Evolutionary conservation across 2,329 filamentous ascomycete species (phyloP).

Genomic region (Trichoderma semiorbis): DNA sequence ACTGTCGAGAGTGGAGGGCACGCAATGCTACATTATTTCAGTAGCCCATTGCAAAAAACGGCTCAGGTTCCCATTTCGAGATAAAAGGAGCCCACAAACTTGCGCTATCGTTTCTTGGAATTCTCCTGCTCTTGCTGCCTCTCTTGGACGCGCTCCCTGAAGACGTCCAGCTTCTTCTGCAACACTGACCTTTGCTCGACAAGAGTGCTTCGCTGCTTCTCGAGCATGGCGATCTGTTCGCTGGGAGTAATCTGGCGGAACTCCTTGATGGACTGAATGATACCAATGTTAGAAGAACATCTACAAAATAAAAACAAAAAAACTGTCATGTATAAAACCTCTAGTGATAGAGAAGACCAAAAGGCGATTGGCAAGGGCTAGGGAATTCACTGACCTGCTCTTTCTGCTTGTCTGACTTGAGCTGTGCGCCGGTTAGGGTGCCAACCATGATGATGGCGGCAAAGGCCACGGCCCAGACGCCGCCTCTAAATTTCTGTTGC

Average conservation of each 20-base stretch:
- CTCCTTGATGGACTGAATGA: slow-evolving; percentile 31
- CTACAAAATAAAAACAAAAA: too few relatives aligned
- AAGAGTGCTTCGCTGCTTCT: slow-evolving; percentile 40
- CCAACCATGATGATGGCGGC: slow-evolving; percentile 46
- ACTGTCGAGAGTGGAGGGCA: not conserved
- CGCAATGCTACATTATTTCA: too few relatives aligned
- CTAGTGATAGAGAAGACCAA: not conserved
- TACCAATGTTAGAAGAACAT: not conserved
- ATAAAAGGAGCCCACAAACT: too few relatives aligned
- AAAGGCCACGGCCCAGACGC: slow-evolving; percentile 42
- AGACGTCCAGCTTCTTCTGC: slow-evolving; percentile 41
- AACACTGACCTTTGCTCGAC: slow-evolving; percentile 38
- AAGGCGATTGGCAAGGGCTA: not conserved
- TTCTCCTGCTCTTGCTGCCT: slow-evolving; percentile 30
- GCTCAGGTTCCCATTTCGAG: not conserved
- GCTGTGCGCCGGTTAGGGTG: slow-evolving; percentile 46
- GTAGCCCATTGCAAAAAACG: not conserved
- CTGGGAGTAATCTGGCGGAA: slow-evolving; percentile 39
- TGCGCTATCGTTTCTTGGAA: slow-evolving; percentile 13
- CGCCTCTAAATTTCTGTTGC: slow-evolving; percentile 34
- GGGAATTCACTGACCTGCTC: slow-evolving; percentile 33
- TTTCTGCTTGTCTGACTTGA: slow-evolving; percentile 48
- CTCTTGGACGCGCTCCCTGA: slow-evolving; percentile 39
- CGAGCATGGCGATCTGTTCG: slow-evolving; percentile 45
- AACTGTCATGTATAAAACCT: too few relatives aligned